A percentile compares a stretch with the other conserved stretches of the same genome.
phyloP scores from a whole-genome alignment of 345 rosid genomes.

The Lepidium sativum region DNA sequence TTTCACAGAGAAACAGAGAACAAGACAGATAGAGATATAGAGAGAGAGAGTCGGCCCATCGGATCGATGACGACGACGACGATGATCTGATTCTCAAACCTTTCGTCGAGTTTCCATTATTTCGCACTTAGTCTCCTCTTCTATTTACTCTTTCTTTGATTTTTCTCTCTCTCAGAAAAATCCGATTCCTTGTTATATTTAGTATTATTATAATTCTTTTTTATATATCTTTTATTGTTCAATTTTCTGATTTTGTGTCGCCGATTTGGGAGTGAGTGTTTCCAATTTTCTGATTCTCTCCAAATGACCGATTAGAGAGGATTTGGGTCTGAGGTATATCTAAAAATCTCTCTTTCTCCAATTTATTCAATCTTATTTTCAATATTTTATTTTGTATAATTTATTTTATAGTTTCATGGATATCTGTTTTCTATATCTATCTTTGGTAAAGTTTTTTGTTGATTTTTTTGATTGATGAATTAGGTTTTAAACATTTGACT shows the following conservation, averaged over 20 bases:
- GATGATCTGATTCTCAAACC: conserved; percentile 27
- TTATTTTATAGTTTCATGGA: background rate
- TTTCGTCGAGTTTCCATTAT: conserved; percentile 25
- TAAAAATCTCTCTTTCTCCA: background rate
- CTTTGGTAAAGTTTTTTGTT: background rate
- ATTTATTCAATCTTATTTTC: background rate
- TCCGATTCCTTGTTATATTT: conserved; percentile 3
- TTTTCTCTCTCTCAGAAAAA: conserved; percentile 2
- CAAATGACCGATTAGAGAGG: conserved; percentile 40
- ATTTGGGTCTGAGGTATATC: conserved; percentile 78
- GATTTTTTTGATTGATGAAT: background rate
- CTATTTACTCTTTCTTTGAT: conserved; percentile 13
- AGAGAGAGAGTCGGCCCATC: conserved; percentile 56
- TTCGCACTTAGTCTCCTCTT: conserved; percentile 13
- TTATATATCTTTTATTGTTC: background rate
- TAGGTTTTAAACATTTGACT: conserved; percentile 6
- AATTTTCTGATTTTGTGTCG: conserved; percentile 16
- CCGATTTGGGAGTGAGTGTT: conserved; percentile 32
- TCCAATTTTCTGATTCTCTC: conserved; percentile 16
- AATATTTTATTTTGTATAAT: background rate
- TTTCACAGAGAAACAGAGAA: conserved; percentile 18
- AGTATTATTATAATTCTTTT: background rate
- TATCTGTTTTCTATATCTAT: background rate
- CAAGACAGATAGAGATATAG: conserved; percentile 13
- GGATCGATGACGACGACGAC: conserved; percentile 53